phyloP scores from a whole-genome alignment of 2,329 filamentous ascomycete species.

The Fusarium sambucinum region DNA sequence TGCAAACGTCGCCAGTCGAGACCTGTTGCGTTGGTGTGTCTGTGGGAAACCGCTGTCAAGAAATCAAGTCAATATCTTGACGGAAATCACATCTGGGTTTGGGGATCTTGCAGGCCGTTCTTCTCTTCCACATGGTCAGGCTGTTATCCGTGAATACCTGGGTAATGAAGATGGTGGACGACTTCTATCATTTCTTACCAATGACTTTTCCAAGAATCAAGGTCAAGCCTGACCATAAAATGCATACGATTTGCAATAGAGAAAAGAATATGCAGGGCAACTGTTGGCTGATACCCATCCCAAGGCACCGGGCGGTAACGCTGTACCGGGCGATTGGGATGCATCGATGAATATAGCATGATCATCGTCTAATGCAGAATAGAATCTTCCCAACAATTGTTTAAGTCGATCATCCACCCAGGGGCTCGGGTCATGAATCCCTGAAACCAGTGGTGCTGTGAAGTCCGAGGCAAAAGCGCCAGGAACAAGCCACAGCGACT shows the following conservation, averaged over 20 bases:
- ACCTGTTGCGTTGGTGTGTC: constrained; percentile 46
- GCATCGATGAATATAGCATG: constrained; percentile 3
- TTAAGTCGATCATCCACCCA: constrained; percentile 30
- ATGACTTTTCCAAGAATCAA: constrained; percentile 34
- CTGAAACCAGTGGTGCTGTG: background rate
- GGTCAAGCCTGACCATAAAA: background rate
- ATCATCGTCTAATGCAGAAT: constrained; percentile 11
- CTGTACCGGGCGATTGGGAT: constrained; percentile 3
- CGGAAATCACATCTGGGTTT: constrained; percentile 47
- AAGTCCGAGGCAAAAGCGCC: constrained; percentile 5
- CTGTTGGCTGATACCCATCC: constrained; percentile 12
- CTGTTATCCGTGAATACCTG: constrained; percentile 45
- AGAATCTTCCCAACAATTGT: constrained; percentile 10
- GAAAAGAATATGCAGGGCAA: constrained; percentile 13
- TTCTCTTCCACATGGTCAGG: constrained; percentile 33
- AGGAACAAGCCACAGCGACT: constrained; percentile 15
- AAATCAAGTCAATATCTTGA: constrained; percentile 47
- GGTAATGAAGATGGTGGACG: constrained; percentile 49
- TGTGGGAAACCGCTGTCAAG: constrained; percentile 46
- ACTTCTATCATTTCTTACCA: constrained; percentile 49
- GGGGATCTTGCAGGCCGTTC: constrained; percentile 45
- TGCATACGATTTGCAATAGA: background rate
- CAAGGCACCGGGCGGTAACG: constrained; percentile 13
- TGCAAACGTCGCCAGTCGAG: constrained; percentile 2
- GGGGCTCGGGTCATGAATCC: constrained; percentile 17